A percentile compares a stretch with the other conserved stretches of the same genome.
phyloP scores from a whole-genome alignment of 169 alveolate species.

The Plasmodium cynomolgi region DNA sequence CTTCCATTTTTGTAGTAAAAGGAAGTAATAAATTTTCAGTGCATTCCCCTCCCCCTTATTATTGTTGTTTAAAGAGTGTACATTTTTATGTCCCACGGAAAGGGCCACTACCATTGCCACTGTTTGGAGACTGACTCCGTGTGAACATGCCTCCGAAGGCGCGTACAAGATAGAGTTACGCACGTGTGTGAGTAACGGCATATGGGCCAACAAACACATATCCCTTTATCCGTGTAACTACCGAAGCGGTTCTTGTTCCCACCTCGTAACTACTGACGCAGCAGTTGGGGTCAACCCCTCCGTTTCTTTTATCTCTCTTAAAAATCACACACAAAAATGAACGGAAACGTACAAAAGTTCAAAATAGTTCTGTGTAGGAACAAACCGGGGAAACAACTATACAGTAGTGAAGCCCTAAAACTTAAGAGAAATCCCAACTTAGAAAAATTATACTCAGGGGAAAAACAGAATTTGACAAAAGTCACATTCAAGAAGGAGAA shows the following conservation, averaged over 20 bases:
- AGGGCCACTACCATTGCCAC: neutral
- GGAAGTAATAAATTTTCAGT: neutral
- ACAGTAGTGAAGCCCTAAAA: constrained; percentile 24
- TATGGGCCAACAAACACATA: neutral
- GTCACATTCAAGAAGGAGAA: constrained; percentile 86
- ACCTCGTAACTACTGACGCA: neutral
- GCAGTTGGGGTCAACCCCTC: neutral
- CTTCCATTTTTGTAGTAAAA: neutral
- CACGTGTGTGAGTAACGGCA: neutral
- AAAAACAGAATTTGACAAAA: constrained; percentile 75
- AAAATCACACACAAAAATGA: constrained; percentile 18
- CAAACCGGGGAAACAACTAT: neutral
- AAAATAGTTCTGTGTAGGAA: constrained; percentile 1
- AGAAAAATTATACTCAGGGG: constrained; percentile 68
- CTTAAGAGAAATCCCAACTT: constrained; percentile 42
- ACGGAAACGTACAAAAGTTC: constrained; percentile 16
- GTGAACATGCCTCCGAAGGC: neutral
- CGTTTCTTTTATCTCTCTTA: neutral
- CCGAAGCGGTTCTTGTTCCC: neutral
- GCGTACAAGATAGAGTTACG: neutral
- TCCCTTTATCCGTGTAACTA: neutral
- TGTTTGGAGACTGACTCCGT: neutral
- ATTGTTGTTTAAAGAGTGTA: neutral
- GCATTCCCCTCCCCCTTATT: neutral
- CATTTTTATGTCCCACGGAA: neutral